Conservation (phyloP, 2,329 filamentous ascomycete species). For the Leptographium procerum region DNA sequence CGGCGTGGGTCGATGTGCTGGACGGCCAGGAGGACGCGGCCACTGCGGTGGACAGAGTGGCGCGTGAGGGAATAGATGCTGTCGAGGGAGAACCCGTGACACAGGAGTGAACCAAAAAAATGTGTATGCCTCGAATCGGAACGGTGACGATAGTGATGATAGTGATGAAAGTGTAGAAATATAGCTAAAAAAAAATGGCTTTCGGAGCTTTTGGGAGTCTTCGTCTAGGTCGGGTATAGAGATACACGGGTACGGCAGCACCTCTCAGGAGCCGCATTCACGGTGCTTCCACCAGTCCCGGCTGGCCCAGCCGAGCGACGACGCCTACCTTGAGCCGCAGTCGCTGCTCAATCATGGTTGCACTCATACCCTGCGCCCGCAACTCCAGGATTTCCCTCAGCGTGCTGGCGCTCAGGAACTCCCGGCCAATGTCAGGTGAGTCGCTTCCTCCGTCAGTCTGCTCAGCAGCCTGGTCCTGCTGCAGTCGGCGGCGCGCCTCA, state of each 20-base stretch:
- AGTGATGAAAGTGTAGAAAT: background rate
- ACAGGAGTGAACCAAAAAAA: background rate
- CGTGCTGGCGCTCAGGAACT: constrained; percentile 36
- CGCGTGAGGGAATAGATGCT: constrained; percentile 37
- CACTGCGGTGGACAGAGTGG: constrained; percentile 34
- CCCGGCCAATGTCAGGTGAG: constrained; percentile 19
- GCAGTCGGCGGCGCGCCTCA: constrained; percentile 33
- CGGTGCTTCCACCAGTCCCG: constrained; percentile 27
- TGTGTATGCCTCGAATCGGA: background rate
- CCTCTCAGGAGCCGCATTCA: background rate
- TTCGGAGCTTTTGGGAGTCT: background rate
- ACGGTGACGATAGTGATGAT: background rate
- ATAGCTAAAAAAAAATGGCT: no score
- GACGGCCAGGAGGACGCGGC: constrained; percentile 39
- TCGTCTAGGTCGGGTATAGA: background rate
- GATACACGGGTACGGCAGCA: background rate
- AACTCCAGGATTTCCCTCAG: constrained; percentile 35
- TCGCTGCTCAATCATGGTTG: constrained; percentile 32
- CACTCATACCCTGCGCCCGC: constrained; percentile 26
- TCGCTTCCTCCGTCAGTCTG: background rate
- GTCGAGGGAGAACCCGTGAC: constrained; percentile 36
- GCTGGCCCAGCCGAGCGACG: constrained; percentile 31
- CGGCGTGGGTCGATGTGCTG: constrained; percentile 42
- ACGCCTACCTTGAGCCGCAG: constrained; percentile 34
- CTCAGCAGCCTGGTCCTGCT: constrained; percentile 22